These are phyloP conservation scores for Podospora anserina DNA, from an alignment of 495 filamentous ascomycete genomes.

Conservation along the genomic window DNA sequence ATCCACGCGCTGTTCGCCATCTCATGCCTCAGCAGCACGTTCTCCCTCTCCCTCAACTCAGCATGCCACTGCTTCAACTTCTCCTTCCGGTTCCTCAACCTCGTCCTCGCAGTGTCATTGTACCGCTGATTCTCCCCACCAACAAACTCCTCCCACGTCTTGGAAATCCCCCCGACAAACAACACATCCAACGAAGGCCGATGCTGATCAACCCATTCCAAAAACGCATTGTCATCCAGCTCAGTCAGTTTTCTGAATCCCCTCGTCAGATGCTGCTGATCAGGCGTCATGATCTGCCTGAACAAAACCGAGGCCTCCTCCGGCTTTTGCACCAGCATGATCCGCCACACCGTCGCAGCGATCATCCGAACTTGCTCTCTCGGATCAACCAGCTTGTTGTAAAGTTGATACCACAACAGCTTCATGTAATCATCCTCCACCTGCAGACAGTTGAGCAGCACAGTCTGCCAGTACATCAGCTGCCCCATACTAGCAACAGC, in stretches of 20 bases:
- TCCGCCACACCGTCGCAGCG: slow-evolving; percentile 81
- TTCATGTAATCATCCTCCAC: slow-evolving; percentile 72
- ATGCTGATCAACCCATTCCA: slow-evolving; percentile 83
- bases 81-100: slow-evolving; percentile 73
- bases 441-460: slow-evolving; percentile 73
- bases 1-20: slow-evolving; percentile 84
- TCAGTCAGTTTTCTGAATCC: slow-evolving; percentile 83
- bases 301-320: slow-evolving; percentile 73
- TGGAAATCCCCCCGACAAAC: slow-evolving; percentile 75
- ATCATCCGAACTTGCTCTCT: slow-evolving; percentile 64
- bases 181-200: slow-evolving; percentile 73
- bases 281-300: slow-evolving; percentile 59
- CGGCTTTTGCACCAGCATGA: slow-evolving; percentile 89
- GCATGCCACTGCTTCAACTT: slow-evolving; percentile 73
- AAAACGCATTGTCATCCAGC: slow-evolving; percentile 80
- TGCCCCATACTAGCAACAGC: slow-evolving; percentile 70
- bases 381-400: slow-evolving; percentile 70
- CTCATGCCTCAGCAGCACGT: slow-evolving; percentile 72
- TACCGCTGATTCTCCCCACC: slow-evolving; percentile 71
- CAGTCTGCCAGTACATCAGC: slow-evolving; percentile 91
- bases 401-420: slow-evolving; percentile 85
- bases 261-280: slow-evolving; percentile 67
- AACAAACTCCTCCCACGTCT: slow-evolving; percentile 82
- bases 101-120: slow-evolving; percentile 63
- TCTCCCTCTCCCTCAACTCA: slow-evolving; percentile 64